Evolutionary conservation across 768 basidiomycete genomes (phyloP).

Genomic region (Mycena vulgaris): DNA sequence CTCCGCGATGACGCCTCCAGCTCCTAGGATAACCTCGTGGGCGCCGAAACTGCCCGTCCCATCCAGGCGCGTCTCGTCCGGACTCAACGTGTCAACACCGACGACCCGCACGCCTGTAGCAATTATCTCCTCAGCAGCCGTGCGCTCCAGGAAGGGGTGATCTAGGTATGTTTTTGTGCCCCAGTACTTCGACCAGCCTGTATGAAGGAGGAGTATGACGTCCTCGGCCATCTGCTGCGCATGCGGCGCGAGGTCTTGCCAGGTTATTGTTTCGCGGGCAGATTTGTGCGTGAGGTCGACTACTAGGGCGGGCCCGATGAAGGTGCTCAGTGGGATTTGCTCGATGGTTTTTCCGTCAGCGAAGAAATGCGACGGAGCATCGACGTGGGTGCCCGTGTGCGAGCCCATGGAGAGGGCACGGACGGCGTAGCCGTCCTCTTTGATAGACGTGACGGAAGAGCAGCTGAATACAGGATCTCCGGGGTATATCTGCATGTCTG

Average conservation of each 20-base stretch:
- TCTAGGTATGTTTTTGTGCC: constrained; percentile 63
- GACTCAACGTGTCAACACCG: constrained; percentile 76
- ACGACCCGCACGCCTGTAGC: constrained; percentile 69
- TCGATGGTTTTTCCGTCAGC: constrained; percentile 70
- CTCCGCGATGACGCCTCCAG: constrained; percentile 77
- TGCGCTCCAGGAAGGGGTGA: constrained; percentile 75
- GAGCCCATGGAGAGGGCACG: constrained; percentile 71
- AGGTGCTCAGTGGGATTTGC: constrained; percentile 65
- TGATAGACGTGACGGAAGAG: constrained; percentile 55
- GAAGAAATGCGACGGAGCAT: constrained; percentile 84
- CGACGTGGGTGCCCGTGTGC: constrained; percentile 86
- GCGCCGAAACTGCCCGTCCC: constrained; percentile 60
- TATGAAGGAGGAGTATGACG: constrained; percentile 70
- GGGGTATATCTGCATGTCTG: constrained; percentile 65
- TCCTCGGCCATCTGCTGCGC: constrained; percentile 56
- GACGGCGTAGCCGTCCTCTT: constrained; percentile 65
- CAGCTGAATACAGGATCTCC: constrained; percentile 67
- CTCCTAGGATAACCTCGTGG: constrained; percentile 74
- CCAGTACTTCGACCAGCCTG: constrained; percentile 79
- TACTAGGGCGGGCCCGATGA: constrained; percentile 70
- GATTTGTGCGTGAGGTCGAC: constrained; percentile 66
- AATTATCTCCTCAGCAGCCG: constrained; percentile 66
- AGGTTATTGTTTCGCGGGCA: constrained; percentile 66
- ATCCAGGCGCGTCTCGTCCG: constrained; percentile 71
- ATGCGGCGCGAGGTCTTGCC: constrained; percentile 63